A percentile compares a stretch with the other conserved stretches of the same genome.
These are phyloP conservation scores for Amaranthus tricolor DNA, from an alignment of 179 eudicot genomes.

Conservation along the genomic window DNA sequence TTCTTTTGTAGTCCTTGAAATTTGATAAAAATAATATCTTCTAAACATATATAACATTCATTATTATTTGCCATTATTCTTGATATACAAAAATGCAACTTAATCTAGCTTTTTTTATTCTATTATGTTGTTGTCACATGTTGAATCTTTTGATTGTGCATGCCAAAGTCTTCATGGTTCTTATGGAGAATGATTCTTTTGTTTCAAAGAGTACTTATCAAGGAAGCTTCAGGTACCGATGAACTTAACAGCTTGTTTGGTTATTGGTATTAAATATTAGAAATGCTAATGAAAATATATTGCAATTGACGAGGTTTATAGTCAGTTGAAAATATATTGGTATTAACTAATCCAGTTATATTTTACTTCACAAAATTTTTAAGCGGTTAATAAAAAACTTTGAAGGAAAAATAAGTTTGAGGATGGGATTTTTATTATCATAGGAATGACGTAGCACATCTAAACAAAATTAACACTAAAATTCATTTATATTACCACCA, in stretches of 20 bases:
- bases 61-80: neutral
- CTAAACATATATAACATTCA: neutral
- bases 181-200: constrained; percentile 50
- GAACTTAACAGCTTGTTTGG: neutral
- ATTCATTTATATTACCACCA: too few species aligned
- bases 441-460: too few species aligned
- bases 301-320: too few species aligned
- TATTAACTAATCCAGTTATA: too few species aligned
- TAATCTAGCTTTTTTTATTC: constrained; percentile 16
- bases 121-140: constrained; percentile 24
- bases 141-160: constrained; percentile 27
- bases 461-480: too few species aligned
- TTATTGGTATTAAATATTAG: too few species aligned
- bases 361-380: too few species aligned
- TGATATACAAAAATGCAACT: constrained; percentile 24
- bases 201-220: constrained; percentile 28
- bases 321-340: too few species aligned
- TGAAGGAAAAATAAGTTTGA: too few species aligned
- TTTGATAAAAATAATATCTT: neutral
- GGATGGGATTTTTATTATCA: too few species aligned
- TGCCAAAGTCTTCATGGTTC: constrained; percentile 56
- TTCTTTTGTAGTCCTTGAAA: constrained; percentile 11
- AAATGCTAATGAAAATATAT: too few species aligned
- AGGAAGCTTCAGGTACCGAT: constrained; percentile 27
- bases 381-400: too few species aligned